Base-by-base conservation (phyloP, 2,329 filamentous ascomycete species). In the Trichoderma breve region DNA sequence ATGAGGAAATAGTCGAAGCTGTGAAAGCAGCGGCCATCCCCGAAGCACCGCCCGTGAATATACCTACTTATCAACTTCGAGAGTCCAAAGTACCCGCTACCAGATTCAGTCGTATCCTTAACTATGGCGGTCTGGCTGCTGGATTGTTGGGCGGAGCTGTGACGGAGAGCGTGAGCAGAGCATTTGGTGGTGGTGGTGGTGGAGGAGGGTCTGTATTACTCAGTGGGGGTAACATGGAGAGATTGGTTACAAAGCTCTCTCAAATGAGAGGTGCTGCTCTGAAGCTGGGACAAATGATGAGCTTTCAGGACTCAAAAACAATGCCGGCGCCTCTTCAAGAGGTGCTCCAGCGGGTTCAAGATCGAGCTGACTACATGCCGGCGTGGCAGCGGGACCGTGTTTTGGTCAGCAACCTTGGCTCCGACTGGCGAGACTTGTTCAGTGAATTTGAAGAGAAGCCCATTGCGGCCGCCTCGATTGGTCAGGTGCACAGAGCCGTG, bases 351-450 rank as follows among this genome's bases (percentile, higher is more conserved):
- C 91, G 97, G 6, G 96, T 99, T 0, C 96, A 99, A 80, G 96
- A 99, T 80, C 91, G 93, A 71, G 96, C 96, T 51, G 95, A 99
- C 81, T 99, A 98, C 81, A 99, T 99, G 96, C 96, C 96, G 0
- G 88, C 93, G 3, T 97, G 91, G 80, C 96, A 99, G 81, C 91
- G 96, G 12, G 91, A 99, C 80, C 90, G 91, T 73, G 95, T 99
- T 0, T 87, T 99, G 7, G 81, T 85, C 0, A 85, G 88, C 6
- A 97, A 97, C 77, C 87, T 99, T 0, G 96, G 96, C 0, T 78
- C 88, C 0, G 87, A 95, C 69, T 99, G 96, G 96, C 89, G 94
- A 63, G 89, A 93, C 1, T 83, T 98, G 1, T 99, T 95, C 77
- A 86, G 86, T 24, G 89, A 91, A 5, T 99, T 99, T 76, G 92